Evolutionary conservation across 2,329 filamentous ascomycete genomes (phyloP).

Genomic region (Trichoderma asperellum): DNA sequence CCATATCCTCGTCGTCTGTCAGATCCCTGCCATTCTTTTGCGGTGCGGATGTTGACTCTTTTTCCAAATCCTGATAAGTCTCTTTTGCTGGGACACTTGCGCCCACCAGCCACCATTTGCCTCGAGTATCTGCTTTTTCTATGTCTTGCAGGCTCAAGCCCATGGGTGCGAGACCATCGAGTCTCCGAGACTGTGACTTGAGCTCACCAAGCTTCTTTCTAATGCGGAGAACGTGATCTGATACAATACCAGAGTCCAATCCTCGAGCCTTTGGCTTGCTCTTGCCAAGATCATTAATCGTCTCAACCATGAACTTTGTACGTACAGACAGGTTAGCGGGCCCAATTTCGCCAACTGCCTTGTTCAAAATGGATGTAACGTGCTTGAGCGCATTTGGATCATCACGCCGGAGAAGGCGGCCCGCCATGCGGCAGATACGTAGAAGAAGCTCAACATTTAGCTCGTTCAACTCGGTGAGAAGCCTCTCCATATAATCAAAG

Average conservation of each 20-base stretch:
- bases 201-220: conserved; percentile 84
- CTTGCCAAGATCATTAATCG: conserved; percentile 92
- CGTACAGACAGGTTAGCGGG: conserved; percentile 77
- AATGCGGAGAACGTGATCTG: conserved; percentile 85
- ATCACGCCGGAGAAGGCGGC: conserved; percentile 82
- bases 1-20: conserved; percentile 52
- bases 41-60: conserved; percentile 29
- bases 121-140: conserved; percentile 78
- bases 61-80: conserved; percentile 27
- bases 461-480: conserved; percentile 76
- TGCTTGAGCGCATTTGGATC: conserved; percentile 88
- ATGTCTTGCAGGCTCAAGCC: conserved; percentile 83
- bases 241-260: conserved; percentile 70
- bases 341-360: conserved; percentile 68
- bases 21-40: conserved; percentile 33
- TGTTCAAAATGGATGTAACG: conserved; percentile 79
- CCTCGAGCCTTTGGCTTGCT: conserved; percentile 81
- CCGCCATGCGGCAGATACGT: conserved; percentile 79
- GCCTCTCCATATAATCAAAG: conserved; percentile 86
- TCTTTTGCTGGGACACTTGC: conserved; percentile 74
- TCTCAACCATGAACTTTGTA: conserved; percentile 97
- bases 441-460: conserved; percentile 86
- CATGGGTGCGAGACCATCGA: conserved; percentile 79
- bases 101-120: conserved; percentile 98
- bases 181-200: conserved; percentile 58